phyloP scores from a whole-genome alignment of 176 grass and related monocot species.

The Cocos nucifera region DNA sequence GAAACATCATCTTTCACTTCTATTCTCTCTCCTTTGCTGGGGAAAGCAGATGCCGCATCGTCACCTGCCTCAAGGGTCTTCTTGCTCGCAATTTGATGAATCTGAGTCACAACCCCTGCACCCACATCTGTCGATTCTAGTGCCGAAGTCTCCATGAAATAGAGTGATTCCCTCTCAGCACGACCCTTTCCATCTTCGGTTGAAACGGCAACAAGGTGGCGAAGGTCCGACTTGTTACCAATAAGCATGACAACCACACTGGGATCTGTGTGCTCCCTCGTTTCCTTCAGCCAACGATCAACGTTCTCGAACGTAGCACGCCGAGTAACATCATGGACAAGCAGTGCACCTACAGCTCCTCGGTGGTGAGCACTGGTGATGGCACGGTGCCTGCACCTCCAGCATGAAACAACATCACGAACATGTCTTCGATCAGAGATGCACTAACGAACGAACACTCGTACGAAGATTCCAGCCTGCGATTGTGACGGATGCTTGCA shows the following conservation, averaged over 20 bases:
- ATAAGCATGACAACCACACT: constrained; percentile 16
- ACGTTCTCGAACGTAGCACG: constrained; percentile 15
- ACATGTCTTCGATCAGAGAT: not conserved
- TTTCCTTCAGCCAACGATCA: constrained; percentile 8
- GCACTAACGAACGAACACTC: not conserved
- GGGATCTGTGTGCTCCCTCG: constrained; percentile 10
- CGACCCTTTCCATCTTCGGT: constrained; percentile 15
- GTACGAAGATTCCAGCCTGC: no score
- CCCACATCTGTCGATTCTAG: constrained; percentile 9
- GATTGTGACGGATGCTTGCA: no score
- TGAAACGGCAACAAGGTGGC: constrained; percentile 14
- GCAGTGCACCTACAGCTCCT: constrained; percentile 11
- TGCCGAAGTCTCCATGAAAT: constrained; percentile 21
- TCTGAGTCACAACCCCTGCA: constrained; percentile 12
- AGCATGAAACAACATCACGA: not conserved
- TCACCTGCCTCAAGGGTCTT: constrained; percentile 8
- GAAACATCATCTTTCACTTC: constrained; percentile 16
- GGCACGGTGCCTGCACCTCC: constrained; percentile 8
- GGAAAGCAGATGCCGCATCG: constrained; percentile 7
- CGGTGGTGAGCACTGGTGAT: constrained; percentile 19
- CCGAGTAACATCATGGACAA: constrained; percentile 13
- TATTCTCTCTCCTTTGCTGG: constrained; percentile 11
- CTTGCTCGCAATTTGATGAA: constrained; percentile 13
- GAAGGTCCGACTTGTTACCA: constrained; percentile 15
- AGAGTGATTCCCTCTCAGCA: constrained; percentile 12